Evolutionary conservation across 1,284 basidiomycete genomes (phyloP).

Genomic region (Lentinus polychrous): DNA sequence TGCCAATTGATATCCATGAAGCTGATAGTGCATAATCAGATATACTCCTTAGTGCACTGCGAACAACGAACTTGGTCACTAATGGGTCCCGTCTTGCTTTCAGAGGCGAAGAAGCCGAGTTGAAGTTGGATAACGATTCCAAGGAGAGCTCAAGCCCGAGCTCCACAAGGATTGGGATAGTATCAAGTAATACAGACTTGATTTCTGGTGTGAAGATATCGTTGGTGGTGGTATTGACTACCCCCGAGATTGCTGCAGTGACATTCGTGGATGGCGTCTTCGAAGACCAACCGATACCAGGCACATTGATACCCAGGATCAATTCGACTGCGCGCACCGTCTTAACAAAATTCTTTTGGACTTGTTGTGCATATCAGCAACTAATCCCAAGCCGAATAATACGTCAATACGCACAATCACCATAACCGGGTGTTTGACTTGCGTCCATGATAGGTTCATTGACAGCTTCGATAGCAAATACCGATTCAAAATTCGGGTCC

Average conservation of each 20-base stretch:
- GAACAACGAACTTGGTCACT: conserved; percentile 40
- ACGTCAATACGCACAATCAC: conserved; percentile 42
- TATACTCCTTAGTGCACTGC: neutral
- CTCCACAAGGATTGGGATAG: conserved; percentile 43
- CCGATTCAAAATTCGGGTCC: conserved; percentile 56
- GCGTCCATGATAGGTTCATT: conserved; percentile 75
- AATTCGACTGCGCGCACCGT: conserved; percentile 60
- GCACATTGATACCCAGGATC: conserved; percentile 44
- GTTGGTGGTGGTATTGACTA: conserved; percentile 15
- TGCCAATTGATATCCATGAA: conserved; percentile 81
- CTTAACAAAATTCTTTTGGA: conserved; percentile 65
- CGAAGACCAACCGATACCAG: conserved; percentile 15
- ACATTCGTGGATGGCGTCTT: conserved; percentile 31
- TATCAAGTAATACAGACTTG: conserved; percentile 34
- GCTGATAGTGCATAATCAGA: conserved; percentile 27
- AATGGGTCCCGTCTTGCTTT: conserved; percentile 27
- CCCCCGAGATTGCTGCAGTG: conserved; percentile 32
- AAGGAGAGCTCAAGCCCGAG: conserved; percentile 32
- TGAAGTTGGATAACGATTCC: conserved; percentile 22
- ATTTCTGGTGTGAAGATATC: conserved; percentile 39
- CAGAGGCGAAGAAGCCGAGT: conserved; percentile 12
- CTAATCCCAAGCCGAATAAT: neutral
- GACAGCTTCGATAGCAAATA: conserved; percentile 67
- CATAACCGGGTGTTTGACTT: conserved; percentile 55
- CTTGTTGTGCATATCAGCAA: conserved; percentile 28